Evolutionary conservation across 1,284 basidiomycete genomes (phyloP), one percentile per base, ranked within the genome.

Genomic region (Puccinia horiana): DNA sequence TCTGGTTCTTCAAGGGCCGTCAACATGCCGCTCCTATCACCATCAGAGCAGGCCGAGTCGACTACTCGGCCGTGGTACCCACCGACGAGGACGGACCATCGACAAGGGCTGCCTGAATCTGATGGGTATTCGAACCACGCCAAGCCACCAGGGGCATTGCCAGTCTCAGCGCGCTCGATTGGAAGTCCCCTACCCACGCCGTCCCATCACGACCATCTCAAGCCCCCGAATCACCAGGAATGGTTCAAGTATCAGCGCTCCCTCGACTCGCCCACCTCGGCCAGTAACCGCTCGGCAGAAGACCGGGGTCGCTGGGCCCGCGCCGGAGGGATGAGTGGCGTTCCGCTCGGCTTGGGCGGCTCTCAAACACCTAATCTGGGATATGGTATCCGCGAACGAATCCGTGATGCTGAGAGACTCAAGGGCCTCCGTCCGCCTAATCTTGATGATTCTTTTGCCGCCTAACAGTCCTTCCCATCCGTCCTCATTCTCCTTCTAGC

Each of bases 341-440:
- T 76, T 6, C 56, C 73, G 11, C 26, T 76, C 35, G 76, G 76
- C 26, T 61, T 77, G 26, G 58, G 58, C 58, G 56, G 56, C 32
- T 61, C 52, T n/a, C 61, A 42, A 42, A 61, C 42, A 0, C 56
- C 63, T 4, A 67, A 47, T n/a, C 40, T 63, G 14, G 75, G 75
- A 14, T 74, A 37, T 77, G 76, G 76, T 8, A 77, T 77, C 23
- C 56, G 76, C 20, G 76, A 77, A 77, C 52, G 76, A 20, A 63
- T 77, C 40, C 58, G 63, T 16, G 76, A 77, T 12, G 61, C 63
- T 29, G 76, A 77, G 67, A 37, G 76, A 49, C 35, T 65, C 42
- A 77, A 65, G 49, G 54, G 40, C 65, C 65, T 69, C 12, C 65
- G 65, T 26, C 37, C 65, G 4, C 14, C 23, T 40, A 40, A n/a